A percentile compares a stretch with the other conserved stretches of the same genome.
Evolutionary conservation across 257 asterid genomes (phyloP).

Genomic region (Penstemon newberryi): DNA sequence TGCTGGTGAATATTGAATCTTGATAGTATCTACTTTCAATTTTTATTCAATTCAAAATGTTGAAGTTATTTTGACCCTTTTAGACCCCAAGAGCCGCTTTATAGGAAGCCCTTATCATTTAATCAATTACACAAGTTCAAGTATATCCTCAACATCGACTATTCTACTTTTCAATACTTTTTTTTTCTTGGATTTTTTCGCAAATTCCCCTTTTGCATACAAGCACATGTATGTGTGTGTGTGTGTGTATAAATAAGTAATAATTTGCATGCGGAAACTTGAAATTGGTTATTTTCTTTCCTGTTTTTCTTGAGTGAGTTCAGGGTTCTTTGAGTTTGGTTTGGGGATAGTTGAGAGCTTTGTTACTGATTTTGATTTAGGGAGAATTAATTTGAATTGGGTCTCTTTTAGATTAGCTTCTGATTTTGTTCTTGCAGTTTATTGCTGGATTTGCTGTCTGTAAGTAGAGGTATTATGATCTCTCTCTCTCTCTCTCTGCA

Average conservation of each 20-base stretch:
- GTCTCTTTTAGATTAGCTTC: constrained; percentile 20
- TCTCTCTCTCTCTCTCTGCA: background rate
- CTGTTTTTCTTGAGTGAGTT: background rate
- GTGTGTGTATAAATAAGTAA: background rate
- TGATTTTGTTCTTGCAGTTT: constrained; percentile 17
- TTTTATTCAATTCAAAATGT: constrained; percentile 13
- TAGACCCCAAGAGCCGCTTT: constrained; percentile 29
- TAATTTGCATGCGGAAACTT: constrained; percentile 25
- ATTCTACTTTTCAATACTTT: background rate
- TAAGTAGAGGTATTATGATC: background rate
- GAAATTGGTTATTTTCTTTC: constrained; percentile 17
- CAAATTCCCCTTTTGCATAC: background rate
- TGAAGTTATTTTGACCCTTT: constrained; percentile 28
- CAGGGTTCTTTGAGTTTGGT: constrained; percentile 1
- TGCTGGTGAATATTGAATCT: background rate
- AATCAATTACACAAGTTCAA: constrained; percentile 4
- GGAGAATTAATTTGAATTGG: constrained; percentile 19
- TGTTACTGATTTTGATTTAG: constrained; percentile 8
- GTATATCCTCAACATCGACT: constrained; percentile 28
- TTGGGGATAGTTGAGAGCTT: constrained; percentile 10
- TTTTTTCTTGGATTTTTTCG: constrained; percentile 12
- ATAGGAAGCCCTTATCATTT: background rate
- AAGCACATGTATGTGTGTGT: constrained; percentile 13
- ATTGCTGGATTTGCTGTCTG: constrained; percentile 22
- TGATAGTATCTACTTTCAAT: background rate